These are phyloP conservation scores for Pelargonium australe DNA, from an alignment of 441 rosid genomes.

Conservation along the genomic window DNA sequence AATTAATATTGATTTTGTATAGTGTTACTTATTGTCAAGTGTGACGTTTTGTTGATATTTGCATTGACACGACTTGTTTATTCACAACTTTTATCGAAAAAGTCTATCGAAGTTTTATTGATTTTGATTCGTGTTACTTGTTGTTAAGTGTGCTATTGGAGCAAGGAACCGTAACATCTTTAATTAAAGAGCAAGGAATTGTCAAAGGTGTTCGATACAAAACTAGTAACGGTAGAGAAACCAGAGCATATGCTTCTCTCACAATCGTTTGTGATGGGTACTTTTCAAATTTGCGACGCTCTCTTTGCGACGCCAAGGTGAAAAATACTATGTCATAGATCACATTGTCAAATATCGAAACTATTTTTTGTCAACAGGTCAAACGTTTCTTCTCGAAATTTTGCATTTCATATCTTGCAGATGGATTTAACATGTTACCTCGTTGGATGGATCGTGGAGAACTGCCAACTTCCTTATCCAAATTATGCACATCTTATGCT, in stretches of 20 bases:
- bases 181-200: conserved; percentile 21
- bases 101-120: too few relatives aligned
- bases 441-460: conserved; percentile 22
- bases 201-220: conserved; percentile 25
- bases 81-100: too few relatives aligned
- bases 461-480: conserved; percentile 20
- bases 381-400: not conserved
- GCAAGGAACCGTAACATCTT: conserved; percentile 24
- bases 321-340: not conserved
- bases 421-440: conserved; percentile 19
- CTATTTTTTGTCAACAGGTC: not conserved
- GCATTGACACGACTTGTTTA: too few relatives aligned
- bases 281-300: conserved; percentile 17
- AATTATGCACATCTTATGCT: conserved; percentile 23
- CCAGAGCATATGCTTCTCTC: conserved; percentile 15
- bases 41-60: too few relatives aligned
- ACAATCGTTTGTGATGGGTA: conserved; percentile 16
- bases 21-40: too few relatives aligned
- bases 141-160: conserved; percentile 17
- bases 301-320: conserved; percentile 14
- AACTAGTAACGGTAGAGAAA: conserved; percentile 13
- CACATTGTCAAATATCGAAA: not conserved
- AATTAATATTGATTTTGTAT: too few relatives aligned
- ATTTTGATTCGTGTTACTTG: too few relatives aligned
- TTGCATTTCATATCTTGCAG: conserved; percentile 6